Evolutionary conservation across 345 rosid genomes (phyloP).

Genomic region (Bretschneidera sinensis): DNA sequence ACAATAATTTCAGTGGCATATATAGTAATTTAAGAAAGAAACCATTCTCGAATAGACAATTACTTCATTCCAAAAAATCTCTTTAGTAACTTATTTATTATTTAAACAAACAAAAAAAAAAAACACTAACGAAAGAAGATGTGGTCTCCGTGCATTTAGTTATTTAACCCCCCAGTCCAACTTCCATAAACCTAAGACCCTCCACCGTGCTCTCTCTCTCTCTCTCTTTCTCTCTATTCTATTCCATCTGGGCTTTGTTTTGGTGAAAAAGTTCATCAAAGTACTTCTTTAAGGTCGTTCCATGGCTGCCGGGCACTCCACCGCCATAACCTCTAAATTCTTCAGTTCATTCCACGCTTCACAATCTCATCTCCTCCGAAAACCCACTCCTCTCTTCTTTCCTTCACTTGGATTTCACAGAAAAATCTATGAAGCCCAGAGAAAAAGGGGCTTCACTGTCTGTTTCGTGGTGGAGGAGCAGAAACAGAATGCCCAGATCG

Average conservation of each 20-base stretch:
- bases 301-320: slow-evolving; percentile 70
- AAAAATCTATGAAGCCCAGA: slow-evolving; percentile 7
- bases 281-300: slow-evolving; percentile 11
- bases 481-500: slow-evolving; percentile 34
- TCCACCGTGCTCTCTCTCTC: neutral
- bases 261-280: neutral
- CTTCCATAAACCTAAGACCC: no score
- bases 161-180: slow-evolving; percentile 18
- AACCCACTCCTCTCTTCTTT: slow-evolving; percentile 27
- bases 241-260: slow-evolving; percentile 1
- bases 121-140: no score
- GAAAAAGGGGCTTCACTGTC: slow-evolving; percentile 36
- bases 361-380: slow-evolving; percentile 19
- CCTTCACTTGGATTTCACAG: slow-evolving; percentile 18
- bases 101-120: no score
- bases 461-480: slow-evolving; percentile 59
- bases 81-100: no score
- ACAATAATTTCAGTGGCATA: no score
- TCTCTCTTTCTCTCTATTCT: slow-evolving; percentile 2
- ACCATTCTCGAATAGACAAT: no score
- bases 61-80: no score
- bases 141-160: slow-evolving; percentile 47
- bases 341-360: slow-evolving; percentile 27
- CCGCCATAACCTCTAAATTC: slow-evolving; percentile 41
- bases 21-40: no score